These are phyloP conservation scores for Vitis labrusca DNA, from an alignment of 164 flowering plant species.

Conservation along the genomic window DNA sequence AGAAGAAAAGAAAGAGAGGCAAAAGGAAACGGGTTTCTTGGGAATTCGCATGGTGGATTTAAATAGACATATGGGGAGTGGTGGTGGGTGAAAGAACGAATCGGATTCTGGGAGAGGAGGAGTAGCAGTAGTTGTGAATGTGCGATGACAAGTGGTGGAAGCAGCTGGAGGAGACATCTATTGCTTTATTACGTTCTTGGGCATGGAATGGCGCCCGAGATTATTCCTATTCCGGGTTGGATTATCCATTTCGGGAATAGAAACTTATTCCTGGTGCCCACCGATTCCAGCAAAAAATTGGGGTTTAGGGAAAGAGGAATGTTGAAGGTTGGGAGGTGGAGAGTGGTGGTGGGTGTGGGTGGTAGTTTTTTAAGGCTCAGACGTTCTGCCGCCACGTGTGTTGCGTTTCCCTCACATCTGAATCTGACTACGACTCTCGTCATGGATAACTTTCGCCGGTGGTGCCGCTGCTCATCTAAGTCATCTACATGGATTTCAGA, in stretches of 20 bases:
- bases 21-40: conserved; percentile 30
- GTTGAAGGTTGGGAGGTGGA: too few relatives aligned
- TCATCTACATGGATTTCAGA: too few relatives aligned
- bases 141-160: conserved; percentile 2
- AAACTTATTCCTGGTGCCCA: neutral
- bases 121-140: conserved; percentile 7
- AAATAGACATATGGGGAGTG: conserved; percentile 31
- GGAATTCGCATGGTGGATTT: conserved; percentile 56
- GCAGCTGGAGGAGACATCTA: conserved; percentile 1
- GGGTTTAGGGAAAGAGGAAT: too few relatives aligned
- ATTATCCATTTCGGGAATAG: conserved; percentile 6
- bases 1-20: conserved; percentile 23
- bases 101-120: conserved; percentile 6
- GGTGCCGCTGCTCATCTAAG: too few relatives aligned
- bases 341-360: too few relatives aligned
- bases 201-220: neutral
- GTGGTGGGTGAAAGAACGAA: conserved; percentile 8
- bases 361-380: too few relatives aligned
- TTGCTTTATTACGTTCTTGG: neutral
- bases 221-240: neutral
- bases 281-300: neutral
- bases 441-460: too few relatives aligned
- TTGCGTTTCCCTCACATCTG: too few relatives aligned
- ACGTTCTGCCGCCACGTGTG: too few relatives aligned
- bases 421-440: too few relatives aligned